These are phyloP conservation scores for Symbiodinium natans DNA, from an alignment of 73 alveolate genomes.

Conservation along the genomic window DNA sequence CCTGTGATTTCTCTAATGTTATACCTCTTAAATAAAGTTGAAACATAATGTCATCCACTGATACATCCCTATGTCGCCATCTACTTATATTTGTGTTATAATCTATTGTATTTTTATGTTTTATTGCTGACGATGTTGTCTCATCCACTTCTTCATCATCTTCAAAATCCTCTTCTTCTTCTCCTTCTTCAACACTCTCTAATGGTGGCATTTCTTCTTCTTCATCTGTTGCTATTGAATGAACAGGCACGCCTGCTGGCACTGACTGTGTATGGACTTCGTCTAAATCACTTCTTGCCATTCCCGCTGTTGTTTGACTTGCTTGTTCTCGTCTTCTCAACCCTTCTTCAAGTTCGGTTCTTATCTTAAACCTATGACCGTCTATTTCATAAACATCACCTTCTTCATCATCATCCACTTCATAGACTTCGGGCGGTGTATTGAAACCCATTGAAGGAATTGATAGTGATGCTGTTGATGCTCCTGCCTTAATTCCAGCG, in stretches of 20 bases:
- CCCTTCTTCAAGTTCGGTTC: not conserved
- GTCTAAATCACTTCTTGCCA: not conserved
- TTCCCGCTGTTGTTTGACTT: not conserved
- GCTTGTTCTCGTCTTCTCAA: not conserved
- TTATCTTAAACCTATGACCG: not conserved
- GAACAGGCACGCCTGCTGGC: not conserved
- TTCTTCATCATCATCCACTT: not conserved
- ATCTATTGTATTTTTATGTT: too few species aligned
- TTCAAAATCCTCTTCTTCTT: constrained; percentile 3
- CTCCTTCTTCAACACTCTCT: not conserved
- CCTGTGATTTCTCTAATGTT: too few species aligned
- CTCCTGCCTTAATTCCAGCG: too few species aligned
- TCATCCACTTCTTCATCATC: too few species aligned
- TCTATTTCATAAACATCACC: not conserved
- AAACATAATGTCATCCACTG: too few species aligned
- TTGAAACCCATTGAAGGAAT: not conserved
- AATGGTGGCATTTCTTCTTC: not conserved
- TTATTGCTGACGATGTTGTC: too few species aligned
- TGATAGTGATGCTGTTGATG: not conserved
- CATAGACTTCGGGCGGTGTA: not conserved
- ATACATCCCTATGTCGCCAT: too few species aligned
- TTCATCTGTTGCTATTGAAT: too few species aligned
- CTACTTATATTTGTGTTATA: too few species aligned
- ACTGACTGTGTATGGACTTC: not conserved
- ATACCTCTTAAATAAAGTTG: too few species aligned